Evolutionary conservation across 2,329 filamentous ascomycete species (phyloP), one percentile per base, ranked within the genome.

Genomic region (Fusarium floridanum): DNA sequence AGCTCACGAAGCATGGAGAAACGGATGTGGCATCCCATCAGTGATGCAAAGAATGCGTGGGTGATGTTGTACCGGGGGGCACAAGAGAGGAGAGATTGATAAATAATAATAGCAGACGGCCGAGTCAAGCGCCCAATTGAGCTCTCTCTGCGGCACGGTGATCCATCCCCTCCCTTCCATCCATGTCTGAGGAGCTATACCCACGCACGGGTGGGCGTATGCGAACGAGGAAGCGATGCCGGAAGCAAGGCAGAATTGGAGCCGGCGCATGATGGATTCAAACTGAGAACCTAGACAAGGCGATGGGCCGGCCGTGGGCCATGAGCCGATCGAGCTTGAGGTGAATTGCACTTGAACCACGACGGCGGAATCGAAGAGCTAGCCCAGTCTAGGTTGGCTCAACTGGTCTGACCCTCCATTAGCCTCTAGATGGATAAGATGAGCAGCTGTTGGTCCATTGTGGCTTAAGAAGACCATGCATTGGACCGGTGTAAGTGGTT

Each of bases 401-500:
- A 27, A 60, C 59, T 70, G 43, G 32, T 36, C 34, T 57, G 60
- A 55, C 48, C 24, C 56, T 9, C 55, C 14, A 24, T 36, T 32
- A 61, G 27, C 24, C 7, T 72, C 37, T 6, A 67, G 66, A 68
- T 65, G 76, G 72, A 68, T 56, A 68, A 67, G 65, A 70, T 68
- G 61, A 64, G 60, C 67, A 67, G 50, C 20, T 57, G 34, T 32
- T 70, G 66, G 59, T 64, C 62, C 56, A 59, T 71, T 67, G 71
- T 71, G 71, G 73, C 73, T 77, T 76, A 61, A 34, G 20, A 39
- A 61, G 50, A 62, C 62, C 61, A 70, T 65, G 55, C 60, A 76
- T 68, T 45, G n/a, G 61, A 72, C 20, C 14, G 10, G 16, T 64
- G 34, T 64, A 50, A 34, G 48, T 73, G 65, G 62, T 57, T 43